phyloP scores from a whole-genome alignment of 371 early-diverging fungal genomes.

The Apophysomyces variabilis region DNA sequence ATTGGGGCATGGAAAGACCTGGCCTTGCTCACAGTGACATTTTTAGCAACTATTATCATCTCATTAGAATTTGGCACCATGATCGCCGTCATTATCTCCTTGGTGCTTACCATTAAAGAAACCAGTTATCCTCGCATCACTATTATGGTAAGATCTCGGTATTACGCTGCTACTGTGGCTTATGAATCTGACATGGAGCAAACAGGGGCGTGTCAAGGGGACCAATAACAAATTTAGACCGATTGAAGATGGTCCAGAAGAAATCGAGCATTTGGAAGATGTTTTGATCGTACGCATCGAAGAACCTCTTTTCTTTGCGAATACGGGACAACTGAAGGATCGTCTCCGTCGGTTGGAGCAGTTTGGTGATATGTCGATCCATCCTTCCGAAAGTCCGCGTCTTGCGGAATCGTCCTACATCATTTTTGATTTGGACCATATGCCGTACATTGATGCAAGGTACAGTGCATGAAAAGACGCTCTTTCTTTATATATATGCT shows the following conservation, averaged over 20 bases:
- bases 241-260: conserved; percentile 53
- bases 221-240: conserved; percentile 35
- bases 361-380: conserved; percentile 85
- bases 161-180: too few relatives aligned
- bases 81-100: conserved; percentile 81
- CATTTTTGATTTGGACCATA: conserved; percentile 84
- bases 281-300: conserved; percentile 82
- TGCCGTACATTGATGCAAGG: conserved; percentile 86
- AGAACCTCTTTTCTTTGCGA: conserved; percentile 91
- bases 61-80: conserved; percentile 92
- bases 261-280: conserved; percentile 69
- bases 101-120: conserved; percentile 89
- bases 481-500: too few relatives aligned
- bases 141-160: conserved; percentile 52
- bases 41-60: conserved; percentile 79
- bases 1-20: conserved; percentile 90
- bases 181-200: not conserved
- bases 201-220: conserved; percentile 32
- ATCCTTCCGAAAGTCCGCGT: conserved; percentile 80
- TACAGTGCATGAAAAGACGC: conserved; percentile 12
- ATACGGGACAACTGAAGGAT: conserved; percentile 64
- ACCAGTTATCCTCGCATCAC: conserved; percentile 82
- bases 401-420: conserved; percentile 50
- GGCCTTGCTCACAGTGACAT: conserved; percentile 78
- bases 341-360: conserved; percentile 61